Evolutionary conservation across 768 basidiomycete genomes (phyloP).

Genomic region (Termitomyces sp.): DNA sequence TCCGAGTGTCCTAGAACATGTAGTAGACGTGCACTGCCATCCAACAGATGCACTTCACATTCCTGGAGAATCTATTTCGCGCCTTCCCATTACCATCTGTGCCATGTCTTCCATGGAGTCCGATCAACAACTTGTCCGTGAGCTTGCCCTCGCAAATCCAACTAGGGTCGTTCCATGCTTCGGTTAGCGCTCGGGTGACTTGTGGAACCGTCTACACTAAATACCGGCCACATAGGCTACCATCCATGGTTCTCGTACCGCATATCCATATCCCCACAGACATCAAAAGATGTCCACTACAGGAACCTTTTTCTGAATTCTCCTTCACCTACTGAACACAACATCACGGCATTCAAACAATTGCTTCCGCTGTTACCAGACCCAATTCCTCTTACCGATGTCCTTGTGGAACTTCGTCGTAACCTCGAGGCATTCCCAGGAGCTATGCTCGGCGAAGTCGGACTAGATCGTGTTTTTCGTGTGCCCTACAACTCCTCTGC

Average conservation of each 20-base stretch:
- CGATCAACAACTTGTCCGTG: constrained; percentile 70
- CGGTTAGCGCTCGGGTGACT: constrained; percentile 45
- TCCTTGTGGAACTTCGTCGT: constrained; percentile 54
- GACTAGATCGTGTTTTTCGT: constrained; percentile 78
- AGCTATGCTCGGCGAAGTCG: constrained; percentile 92
- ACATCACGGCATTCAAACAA: constrained; percentile 40
- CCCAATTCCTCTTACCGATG: constrained; percentile 55
- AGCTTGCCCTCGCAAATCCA: constrained; percentile 56
- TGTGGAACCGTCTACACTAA: constrained; percentile 8
- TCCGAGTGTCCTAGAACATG: constrained; percentile 50
- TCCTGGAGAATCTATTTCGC: constrained; percentile 41
- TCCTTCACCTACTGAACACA: constrained; percentile 19
- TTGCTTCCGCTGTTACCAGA: constrained; percentile 68
- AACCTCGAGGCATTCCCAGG: constrained; percentile 58
- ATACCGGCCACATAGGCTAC: constrained; percentile 48
- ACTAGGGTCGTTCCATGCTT: constrained; percentile 82
- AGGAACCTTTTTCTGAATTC: constrained; percentile 51
- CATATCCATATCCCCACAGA: constrained; percentile 44
- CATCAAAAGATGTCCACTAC: constrained; percentile 74
- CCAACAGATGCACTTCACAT: constrained; percentile 71
- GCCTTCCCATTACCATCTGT: constrained; percentile 63
- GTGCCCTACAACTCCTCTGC: constrained; percentile 56
- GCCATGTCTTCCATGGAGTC: constrained; percentile 70
- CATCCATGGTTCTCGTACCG: constrained; percentile 93
- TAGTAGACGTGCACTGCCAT: constrained; percentile 90